A percentile compares a stretch with the other conserved stretches of the same genome.
Conservation (phyloP, 352 stramenopile species). For the Globisporangium acanthophoron region DNA sequence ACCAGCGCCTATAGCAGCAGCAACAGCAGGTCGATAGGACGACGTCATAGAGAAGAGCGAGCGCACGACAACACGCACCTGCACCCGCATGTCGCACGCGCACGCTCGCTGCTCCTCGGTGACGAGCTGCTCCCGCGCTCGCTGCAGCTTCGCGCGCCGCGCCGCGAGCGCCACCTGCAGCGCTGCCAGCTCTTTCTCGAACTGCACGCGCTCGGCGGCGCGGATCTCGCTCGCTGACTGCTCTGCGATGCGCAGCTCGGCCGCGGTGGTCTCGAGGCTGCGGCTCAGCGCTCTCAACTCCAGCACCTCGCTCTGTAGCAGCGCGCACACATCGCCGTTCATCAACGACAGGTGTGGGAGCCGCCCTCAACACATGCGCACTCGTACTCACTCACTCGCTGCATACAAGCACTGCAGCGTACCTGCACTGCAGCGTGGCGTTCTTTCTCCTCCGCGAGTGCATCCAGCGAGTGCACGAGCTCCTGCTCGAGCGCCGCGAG, state of each 20-base stretch:
- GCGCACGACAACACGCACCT: slow-evolving; percentile 3
- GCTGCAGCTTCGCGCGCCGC: slow-evolving; percentile 11
- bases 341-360: not conserved
- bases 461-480: slow-evolving; percentile 11
- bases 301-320: slow-evolving; percentile 7
- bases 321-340: slow-evolving; percentile 1
- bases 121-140: not conserved
- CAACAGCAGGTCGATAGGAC: not conserved
- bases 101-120: slow-evolving; percentile 3
- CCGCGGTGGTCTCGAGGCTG: slow-evolving; percentile 19
- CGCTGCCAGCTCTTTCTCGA: slow-evolving; percentile 19
- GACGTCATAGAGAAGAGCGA: not conserved
- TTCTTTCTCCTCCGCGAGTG: slow-evolving; percentile 13
- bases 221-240: slow-evolving; percentile 20
- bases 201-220: slow-evolving; percentile 20
- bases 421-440: slow-evolving; percentile 20
- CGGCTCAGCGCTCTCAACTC: slow-evolving; percentile 14
- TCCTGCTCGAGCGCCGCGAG: slow-evolving; percentile 24
- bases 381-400: not conserved
- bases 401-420: no score
- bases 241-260: slow-evolving; percentile 20
- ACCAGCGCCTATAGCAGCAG: slow-evolving; percentile 4
- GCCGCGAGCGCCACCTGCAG: slow-evolving; percentile 12
- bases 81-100: slow-evolving; percentile 4
- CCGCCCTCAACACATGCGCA: not conserved